Base-by-base conservation (phyloP, 1,284 basidiomycete species). In the Paramarasmius palmivorus region DNA sequence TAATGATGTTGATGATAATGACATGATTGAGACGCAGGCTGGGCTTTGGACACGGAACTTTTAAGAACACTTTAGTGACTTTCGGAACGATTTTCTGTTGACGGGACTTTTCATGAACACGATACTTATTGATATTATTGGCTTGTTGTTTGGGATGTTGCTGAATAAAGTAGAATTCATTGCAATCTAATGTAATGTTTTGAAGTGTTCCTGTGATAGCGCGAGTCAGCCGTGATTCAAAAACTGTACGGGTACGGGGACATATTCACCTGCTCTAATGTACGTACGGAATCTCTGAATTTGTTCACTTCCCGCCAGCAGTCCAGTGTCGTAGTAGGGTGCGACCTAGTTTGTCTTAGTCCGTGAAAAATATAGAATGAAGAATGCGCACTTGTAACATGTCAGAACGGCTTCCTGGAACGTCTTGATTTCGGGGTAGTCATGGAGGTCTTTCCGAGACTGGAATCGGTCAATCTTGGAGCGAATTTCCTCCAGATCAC, bases 271-370 rank as follows among this genome's bases (percentile, higher is more conserved):
- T 79, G 71, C 68, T 94, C 92, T 62, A 90, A 74, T 49, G 77
- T 70, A 10, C 79, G 77, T 15, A 93, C 88, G 1, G 87, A 81
- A 29, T 73, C 64, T 64, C 86, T 92, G 74, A 94, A 94, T 19
- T 76, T 77, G n/a, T 72, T 69, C 4, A 92, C 89, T 63, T 92
- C 82, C 57, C 74, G 77, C 86, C 86, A 91, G 69, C 92, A 94
- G 59, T 93, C 82, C 39, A 94, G 69, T 20, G 90, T 76, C 4
- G 76, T 81, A 0, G 72, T 70, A 4, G 74, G 67, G 63, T 92
- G 80, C 57, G 74, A 73, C 64, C 91, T 93, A 50, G 17, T 25
- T 41, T 34, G 23, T 40, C 40, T 46, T 55, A 60, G 39, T 50
- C 29, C 34, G 46, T n/a, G 37, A 29, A 12, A 38, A 35, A 37